Base-by-base conservation (phyloP, 306 rosid species). In the Trifolium fragiferum region DNA sequence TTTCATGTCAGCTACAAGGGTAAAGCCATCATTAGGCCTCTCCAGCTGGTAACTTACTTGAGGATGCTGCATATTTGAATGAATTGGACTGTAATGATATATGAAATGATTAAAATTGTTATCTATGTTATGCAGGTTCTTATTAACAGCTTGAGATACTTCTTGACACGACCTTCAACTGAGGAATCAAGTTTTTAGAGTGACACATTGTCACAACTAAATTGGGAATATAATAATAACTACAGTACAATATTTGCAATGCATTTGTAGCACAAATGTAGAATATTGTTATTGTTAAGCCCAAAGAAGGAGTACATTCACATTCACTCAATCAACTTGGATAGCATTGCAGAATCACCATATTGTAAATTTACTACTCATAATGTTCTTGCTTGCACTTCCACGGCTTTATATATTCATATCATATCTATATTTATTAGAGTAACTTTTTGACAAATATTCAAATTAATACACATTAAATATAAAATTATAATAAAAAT, bases 121-220 rank as follows among this genome's bases (percentile, higher is more conserved):
- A 2, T 63, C 21, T 30, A 59, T 32, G 77, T 84, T 30, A 59
- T 32, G 77, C 84, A 94, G 97, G 97, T 94, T 87, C 87, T 92
- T 74, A 65, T 86, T 37, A 94, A 94, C 80, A 94, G 97, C 88
- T 89, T 94, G 80, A 86, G 92, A 78, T 94, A 92, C 83, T 90
- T 83, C 80, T 83, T 94, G 86, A 94, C 89, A 85, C 90, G 96
- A 67, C 99, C 99, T 12, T 1, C 84, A 1, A 94, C 99, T 0
- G 99, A 94, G 82, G 99, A 94, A 74, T 41, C 86, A 33, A 94
- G 99, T 82, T 94, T 94, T 86, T 94, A 49, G 87, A 90, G 85
- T 66, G 71, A 5, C 73, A 51, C 72, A 32, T 47, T 60, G 66
- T 58, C 64, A 57, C 64, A 55, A 57, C n/a, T 12, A 72, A 18